Conservation (phyloP, 768 basidiomycete genomes). For the Clathrus columnatus region DNA sequence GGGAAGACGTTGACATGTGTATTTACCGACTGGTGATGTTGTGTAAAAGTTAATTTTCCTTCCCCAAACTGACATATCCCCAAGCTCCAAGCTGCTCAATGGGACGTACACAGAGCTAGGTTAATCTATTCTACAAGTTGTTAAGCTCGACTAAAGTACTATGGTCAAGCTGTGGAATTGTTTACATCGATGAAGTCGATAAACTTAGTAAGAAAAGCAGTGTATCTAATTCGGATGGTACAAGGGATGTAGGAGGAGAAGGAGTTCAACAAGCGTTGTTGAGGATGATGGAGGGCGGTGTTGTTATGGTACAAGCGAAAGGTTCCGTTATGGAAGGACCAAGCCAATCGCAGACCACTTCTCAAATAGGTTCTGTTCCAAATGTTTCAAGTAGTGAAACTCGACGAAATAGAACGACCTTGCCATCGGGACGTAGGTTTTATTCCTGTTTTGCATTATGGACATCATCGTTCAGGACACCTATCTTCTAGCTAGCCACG, state of each 20-base stretch:
- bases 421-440: slow-evolving; percentile 25
- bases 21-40: slow-evolving; percentile 66
- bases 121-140: slow-evolving; percentile 20
- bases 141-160: slow-evolving; percentile 6
- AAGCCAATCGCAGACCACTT: neutral
- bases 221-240: slow-evolving; percentile 28
- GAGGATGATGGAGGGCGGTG: slow-evolving; percentile 89
- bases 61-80: neutral
- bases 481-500: slow-evolving; percentile 47
- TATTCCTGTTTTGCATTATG: neutral
- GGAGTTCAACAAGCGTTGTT: slow-evolving; percentile 92
- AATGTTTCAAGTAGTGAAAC: slow-evolving; percentile 32
- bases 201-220: slow-evolving; percentile 35
- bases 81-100: slow-evolving; percentile 83
- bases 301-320: slow-evolving; percentile 75
- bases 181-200: slow-evolving; percentile 95
- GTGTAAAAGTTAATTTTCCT: neutral
- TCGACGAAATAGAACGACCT: slow-evolving; percentile 39
- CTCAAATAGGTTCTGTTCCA: slow-evolving; percentile 22
- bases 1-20: slow-evolving; percentile 92
- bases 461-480: no score
- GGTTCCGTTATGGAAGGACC: slow-evolving; percentile 21
- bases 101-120: slow-evolving; percentile 83
- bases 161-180: slow-evolving; percentile 70
- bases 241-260: slow-evolving; percentile 88